Conservation (phyloP, 768 basidiomycete genomes). For the Pleurotus djamor region DNA sequence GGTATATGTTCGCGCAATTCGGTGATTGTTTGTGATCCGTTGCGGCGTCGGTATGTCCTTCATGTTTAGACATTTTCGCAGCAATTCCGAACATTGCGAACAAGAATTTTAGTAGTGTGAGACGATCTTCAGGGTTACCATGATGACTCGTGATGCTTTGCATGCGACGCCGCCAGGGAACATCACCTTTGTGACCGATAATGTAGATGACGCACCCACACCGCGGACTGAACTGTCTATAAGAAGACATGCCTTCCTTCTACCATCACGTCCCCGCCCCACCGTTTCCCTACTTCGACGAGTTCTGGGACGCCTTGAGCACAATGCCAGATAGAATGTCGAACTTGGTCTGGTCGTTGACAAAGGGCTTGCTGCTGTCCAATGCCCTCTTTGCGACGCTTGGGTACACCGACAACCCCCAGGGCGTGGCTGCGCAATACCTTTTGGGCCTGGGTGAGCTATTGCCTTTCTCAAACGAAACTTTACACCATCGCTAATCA, state of each 20-base stretch:
- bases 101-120: background rate
- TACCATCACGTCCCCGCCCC: conserved; percentile 27
- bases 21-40: background rate
- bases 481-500: background rate
- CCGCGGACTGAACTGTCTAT: background rate
- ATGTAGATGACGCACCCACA: background rate
- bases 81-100: too few relatives aligned
- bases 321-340: conserved; percentile 36
- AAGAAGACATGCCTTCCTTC: conserved; percentile 28
- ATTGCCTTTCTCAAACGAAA: background rate
- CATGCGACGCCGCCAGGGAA: background rate
- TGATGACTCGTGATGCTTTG: conserved; percentile 1
- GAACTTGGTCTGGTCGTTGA: conserved; percentile 38
- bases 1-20: background rate
- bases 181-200: background rate
- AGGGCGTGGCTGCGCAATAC: conserved; percentile 41
- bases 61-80: too few relatives aligned
- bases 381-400: conserved; percentile 22
- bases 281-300: conserved; percentile 22
- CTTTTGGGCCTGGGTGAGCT: conserved; percentile 57
- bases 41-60: background rate
- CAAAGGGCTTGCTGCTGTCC: conserved; percentile 35
- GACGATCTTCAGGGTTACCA: conserved; percentile 1
- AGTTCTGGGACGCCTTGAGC: conserved; percentile 30
- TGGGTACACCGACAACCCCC: conserved; percentile 16